Conservation (phyloP, 129 eudicot genomes). For the Flaveria linearis region DNA sequence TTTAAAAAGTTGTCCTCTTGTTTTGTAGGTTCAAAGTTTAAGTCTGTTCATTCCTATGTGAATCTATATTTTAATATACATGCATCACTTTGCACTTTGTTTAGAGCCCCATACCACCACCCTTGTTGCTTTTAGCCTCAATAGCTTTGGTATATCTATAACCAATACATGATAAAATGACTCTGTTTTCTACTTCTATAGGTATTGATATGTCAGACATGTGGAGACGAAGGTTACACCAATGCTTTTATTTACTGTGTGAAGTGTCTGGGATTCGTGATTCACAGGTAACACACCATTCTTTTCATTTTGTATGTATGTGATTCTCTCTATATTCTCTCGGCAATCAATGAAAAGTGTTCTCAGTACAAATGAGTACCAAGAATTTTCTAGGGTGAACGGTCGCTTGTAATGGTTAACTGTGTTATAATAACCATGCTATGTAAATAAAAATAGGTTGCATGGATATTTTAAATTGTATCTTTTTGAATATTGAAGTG, state of each 20-base stretch:
- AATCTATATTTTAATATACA: not conserved
- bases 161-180: not conserved
- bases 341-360: not conserved
- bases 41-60: not conserved
- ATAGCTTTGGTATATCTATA: not conserved
- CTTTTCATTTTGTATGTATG: constrained; percentile 9
- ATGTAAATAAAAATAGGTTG: not conserved
- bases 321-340: not conserved
- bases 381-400: not conserved
- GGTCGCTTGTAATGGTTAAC: not conserved
- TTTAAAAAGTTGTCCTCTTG: not conserved
- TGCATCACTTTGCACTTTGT: not conserved
- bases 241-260: constrained; percentile 60
- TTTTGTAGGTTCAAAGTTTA: not conserved
- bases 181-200: constrained; percentile 20
- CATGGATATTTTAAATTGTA: not conserved
- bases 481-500: not conserved
- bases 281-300: constrained; percentile 55
- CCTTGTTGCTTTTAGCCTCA: not conserved
- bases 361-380: too few relatives aligned
- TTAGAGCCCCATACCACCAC: not conserved
- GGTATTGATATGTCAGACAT: constrained; percentile 55
- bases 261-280: constrained; percentile 43
- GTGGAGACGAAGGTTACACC: constrained; percentile 55
- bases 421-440: not conserved